Evolutionary conservation across 345 rosid species (phyloP).

Genomic region (Angophora floribunda): DNA sequence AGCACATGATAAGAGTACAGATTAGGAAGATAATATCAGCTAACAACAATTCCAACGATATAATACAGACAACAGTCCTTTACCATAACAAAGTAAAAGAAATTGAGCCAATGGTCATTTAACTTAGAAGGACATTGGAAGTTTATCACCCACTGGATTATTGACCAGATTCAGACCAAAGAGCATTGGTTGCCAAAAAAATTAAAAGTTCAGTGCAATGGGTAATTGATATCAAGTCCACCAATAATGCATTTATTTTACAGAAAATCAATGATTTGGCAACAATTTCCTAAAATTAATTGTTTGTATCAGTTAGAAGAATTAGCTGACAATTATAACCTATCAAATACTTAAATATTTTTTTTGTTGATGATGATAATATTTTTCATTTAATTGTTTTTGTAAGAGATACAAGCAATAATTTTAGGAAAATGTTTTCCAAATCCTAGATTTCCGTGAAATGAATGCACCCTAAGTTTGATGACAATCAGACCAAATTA

Average conservation of each 20-base stretch:
- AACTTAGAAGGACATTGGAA: background rate
- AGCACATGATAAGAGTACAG: background rate
- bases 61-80: background rate
- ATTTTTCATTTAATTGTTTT: background rate
- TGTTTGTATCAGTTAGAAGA: background rate
- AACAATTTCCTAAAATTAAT: background rate
- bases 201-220: background rate
- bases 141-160: background rate
- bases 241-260: background rate
- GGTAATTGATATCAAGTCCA: background rate
- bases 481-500: background rate
- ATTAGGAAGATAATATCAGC: background rate
- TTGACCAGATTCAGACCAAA: background rate
- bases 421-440: background rate
- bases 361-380: background rate
- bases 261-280: background rate
- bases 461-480: background rate
- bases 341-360: background rate
- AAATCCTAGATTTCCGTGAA: background rate
- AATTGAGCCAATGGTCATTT: background rate
- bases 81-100: background rate
- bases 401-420: background rate
- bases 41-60: background rate
- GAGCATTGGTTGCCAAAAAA: background rate
- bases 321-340: background rate